Conservation (phyloP, 2,329 filamentous ascomycete species). For the Aspergillus ustus region DNA sequence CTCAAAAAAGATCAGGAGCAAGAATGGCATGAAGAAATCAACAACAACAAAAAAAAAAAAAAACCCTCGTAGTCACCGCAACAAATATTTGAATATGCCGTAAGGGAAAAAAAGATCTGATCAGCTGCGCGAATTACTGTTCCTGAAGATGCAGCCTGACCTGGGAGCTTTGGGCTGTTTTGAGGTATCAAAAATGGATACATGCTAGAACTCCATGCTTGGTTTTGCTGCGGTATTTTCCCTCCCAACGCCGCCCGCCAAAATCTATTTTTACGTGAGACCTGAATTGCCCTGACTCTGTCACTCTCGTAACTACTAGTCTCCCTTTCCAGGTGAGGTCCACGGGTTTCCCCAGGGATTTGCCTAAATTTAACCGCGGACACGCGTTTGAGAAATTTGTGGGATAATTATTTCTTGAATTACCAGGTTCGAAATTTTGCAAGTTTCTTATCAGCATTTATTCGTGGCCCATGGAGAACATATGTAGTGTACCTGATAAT, state of each 20-base stretch:
- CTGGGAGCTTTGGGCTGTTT: neutral
- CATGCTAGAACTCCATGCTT: neutral
- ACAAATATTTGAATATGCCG: neutral
- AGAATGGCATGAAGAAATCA: neutral
- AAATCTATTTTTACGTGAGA: constrained; percentile 13
- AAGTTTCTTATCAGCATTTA: neutral
- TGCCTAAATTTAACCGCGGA: neutral
- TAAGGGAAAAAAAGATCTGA: constrained; percentile 9
- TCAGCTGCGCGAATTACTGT: constrained; percentile 33
- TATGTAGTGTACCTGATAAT: neutral
- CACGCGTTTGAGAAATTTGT: neutral
- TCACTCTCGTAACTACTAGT: no score
- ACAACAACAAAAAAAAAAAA: neutral
- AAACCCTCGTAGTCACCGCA: neutral
- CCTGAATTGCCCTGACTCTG: neutral
- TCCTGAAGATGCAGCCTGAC: constrained; percentile 11
- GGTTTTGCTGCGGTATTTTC: constrained; percentile 11
- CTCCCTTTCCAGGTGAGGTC: neutral
- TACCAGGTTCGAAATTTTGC: neutral
- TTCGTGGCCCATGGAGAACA: neutral
- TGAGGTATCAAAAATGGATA: neutral
- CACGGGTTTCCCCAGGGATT: constrained; percentile 16
- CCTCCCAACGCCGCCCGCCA: neutral
- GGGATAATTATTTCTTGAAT: neutral
- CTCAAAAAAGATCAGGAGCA: neutral